These are phyloP conservation scores for Cyamopsis tetragonoloba DNA, from an alignment of 306 rosid species.

Conservation along the genomic window DNA sequence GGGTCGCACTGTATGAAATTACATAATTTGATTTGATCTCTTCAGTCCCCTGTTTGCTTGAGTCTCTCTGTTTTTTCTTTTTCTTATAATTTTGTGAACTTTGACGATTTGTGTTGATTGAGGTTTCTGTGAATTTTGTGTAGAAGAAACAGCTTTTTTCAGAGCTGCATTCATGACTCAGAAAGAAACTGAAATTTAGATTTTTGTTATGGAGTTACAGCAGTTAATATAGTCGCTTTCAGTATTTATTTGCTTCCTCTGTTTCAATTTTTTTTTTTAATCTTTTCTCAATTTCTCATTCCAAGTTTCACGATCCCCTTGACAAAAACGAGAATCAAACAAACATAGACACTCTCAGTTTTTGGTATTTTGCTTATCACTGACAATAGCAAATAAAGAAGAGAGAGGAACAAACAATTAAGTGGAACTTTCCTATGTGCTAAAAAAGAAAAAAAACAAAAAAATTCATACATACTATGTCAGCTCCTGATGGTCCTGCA, in stretches of 20 bases:
- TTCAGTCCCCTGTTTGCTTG: not conserved
- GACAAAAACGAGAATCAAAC: not conserved
- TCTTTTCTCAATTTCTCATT: not conserved
- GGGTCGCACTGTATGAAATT: not conserved
- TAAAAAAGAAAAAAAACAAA: not conserved
- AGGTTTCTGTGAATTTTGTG: conserved; percentile 27
- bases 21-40: not conserved
- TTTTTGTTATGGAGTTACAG: not conserved
- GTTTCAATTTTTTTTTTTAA: no score
- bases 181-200: conserved; percentile 15
- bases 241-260: not conserved
- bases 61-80: not conserved
- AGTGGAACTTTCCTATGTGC: conserved; percentile 28
- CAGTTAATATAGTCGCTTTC: not conserved
- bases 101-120: conserved; percentile 26
- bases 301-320: not conserved
- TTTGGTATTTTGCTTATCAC: not conserved
- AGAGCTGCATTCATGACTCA: conserved; percentile 12
- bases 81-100: not conserved
- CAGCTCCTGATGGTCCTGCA: conserved; percentile 3
- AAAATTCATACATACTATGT: not conserved
- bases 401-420: not conserved
- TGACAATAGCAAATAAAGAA: not conserved
- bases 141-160: conserved; percentile 21
- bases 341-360: not conserved